Base-by-base conservation (phyloP, 2,329 filamentous ascomycete genomes). In the Ophiocordyceps camponoti-floridani region DNA sequence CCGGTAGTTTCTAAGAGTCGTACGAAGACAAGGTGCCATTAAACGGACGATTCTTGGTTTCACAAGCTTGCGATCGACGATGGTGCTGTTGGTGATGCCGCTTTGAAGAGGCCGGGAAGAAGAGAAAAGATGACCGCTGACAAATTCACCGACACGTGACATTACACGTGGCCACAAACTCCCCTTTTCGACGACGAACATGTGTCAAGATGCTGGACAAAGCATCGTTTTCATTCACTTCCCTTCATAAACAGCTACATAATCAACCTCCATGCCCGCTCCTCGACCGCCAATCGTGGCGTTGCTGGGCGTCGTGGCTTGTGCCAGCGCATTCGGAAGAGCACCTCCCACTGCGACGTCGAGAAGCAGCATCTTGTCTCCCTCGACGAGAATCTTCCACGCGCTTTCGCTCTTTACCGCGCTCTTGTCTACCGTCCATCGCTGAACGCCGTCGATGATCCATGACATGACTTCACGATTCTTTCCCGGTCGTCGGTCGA, bases 321-420 rank as follows among this genome's bases (percentile, higher is more conserved):
- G 53, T 1, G 58, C 56, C 13, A 62, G 47, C 5, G 51, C 60
- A 44, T 63, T 50, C 0, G 63, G 61, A 41, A 66, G 61, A 18
- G 54, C 47, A 16, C 62, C 62, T 16, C 62, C 63, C 4, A 66
- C 56, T 19, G 63, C 63, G n/a, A 65, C 56, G 46, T 66, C 62
- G 18, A 66, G 50, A 41, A 66, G 43, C 14, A 66, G 48, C 51
- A 64, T 61, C 47, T 61, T 58, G 12, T 45, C 47, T 40, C 49
- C 48, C 28, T 52, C 53, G 4, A 57, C 57, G 6, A 65, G 44
- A 37, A 51, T 50, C 0, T 44, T 43, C 62, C 62, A 65, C 6
- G 56, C 54, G 1, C 43, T 46, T 26, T 49, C 42, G 37, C 56
- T 52, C 4, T 51, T 52, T 13, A 65, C 46, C 2, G 53, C 49